Evolutionary conservation across 208 protist species (phyloP).

Genomic region (Leishmania major): DNA sequence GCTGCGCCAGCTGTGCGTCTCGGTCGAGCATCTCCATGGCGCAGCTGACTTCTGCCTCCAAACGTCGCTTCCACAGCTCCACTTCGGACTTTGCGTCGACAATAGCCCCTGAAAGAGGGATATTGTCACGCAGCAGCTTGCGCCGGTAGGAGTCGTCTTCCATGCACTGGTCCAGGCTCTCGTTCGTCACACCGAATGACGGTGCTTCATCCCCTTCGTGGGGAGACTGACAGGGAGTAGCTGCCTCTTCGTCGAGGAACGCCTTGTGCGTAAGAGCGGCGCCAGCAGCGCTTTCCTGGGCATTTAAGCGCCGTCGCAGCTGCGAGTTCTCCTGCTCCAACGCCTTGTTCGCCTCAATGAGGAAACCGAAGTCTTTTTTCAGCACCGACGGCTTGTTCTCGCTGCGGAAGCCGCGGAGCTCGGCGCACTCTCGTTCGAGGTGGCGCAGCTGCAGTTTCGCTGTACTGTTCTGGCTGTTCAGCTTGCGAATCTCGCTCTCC

Average conservation of each 20-base stretch:
- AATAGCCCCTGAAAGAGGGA: constrained; percentile 48
- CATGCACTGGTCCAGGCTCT: constrained; percentile 4
- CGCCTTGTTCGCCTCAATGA: constrained; percentile 76
- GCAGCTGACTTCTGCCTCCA: constrained; percentile 54
- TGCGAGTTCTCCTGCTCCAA: constrained; percentile 68
- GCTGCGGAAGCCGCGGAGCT: constrained; percentile 20
- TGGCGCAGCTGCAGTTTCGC: constrained; percentile 54
- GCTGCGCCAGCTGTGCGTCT: constrained; percentile 37
- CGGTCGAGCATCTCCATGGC: constrained; percentile 53
- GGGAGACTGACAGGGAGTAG: too few species aligned
- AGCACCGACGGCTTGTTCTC: constrained; percentile 31
- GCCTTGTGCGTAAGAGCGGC: not conserved
- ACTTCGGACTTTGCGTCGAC: constrained; percentile 34
- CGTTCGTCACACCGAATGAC: not conserved
- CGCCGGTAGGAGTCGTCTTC: constrained; percentile 34
- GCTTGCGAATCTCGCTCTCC: constrained; percentile 47
- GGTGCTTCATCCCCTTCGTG: not conserved
- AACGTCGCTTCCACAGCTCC: constrained; percentile 42
- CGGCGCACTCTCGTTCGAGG: constrained; percentile 44
- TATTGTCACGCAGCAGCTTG: constrained; percentile 30
- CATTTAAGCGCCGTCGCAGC: constrained; percentile 46
- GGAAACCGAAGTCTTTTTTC: constrained; percentile 51
- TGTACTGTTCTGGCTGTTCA: constrained; percentile 46
- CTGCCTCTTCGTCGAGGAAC: not conserved
- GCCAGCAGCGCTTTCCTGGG: constrained; percentile 1